phyloP scores from a whole-genome alignment of 306 rosid genomes.

The Quercus dentata region DNA sequence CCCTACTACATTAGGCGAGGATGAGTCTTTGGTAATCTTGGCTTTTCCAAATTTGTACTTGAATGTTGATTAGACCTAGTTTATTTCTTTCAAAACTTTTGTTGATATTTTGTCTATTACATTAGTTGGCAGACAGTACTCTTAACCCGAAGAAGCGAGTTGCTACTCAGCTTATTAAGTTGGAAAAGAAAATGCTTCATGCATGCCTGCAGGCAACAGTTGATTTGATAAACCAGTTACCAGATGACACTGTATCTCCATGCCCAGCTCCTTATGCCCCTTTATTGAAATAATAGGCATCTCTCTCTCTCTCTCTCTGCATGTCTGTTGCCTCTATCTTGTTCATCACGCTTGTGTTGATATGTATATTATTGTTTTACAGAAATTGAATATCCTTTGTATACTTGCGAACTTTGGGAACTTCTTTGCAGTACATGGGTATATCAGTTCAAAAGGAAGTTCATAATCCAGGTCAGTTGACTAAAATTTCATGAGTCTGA shows the following conservation, averaged over 20 bases:
- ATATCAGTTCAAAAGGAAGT: conserved; percentile 21
- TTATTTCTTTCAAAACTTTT: neutral
- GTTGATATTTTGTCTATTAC: conserved; percentile 23
- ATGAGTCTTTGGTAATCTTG: conserved; percentile 67
- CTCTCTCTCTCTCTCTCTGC: neutral
- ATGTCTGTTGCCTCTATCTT: neutral
- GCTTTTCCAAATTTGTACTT: neutral
- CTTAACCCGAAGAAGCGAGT: conserved; percentile 83
- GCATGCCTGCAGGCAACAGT: conserved; percentile 70
- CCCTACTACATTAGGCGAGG: conserved; percentile 85
- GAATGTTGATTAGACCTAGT: neutral
- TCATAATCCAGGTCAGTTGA: conserved; percentile 30
- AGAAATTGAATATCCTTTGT: conserved; percentile 3
- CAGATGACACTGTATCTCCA: conserved; percentile 72
- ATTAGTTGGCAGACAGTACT: conserved; percentile 61
- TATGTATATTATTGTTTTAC: conserved; percentile 4
- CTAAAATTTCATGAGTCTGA: conserved; percentile 1
- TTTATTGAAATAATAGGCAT: conserved; percentile 57
- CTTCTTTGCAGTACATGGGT: conserved; percentile 17
- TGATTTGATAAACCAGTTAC: conserved; percentile 66
- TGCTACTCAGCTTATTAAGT: conserved; percentile 71
- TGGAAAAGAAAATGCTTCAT: conserved; percentile 89
- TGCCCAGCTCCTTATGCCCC: conserved; percentile 95
- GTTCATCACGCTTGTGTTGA: conserved; percentile 5
- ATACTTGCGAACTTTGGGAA: neutral